Base-by-base conservation (phyloP, 108 stramenopile genomes). In the Epithemia pelagica region DNA sequence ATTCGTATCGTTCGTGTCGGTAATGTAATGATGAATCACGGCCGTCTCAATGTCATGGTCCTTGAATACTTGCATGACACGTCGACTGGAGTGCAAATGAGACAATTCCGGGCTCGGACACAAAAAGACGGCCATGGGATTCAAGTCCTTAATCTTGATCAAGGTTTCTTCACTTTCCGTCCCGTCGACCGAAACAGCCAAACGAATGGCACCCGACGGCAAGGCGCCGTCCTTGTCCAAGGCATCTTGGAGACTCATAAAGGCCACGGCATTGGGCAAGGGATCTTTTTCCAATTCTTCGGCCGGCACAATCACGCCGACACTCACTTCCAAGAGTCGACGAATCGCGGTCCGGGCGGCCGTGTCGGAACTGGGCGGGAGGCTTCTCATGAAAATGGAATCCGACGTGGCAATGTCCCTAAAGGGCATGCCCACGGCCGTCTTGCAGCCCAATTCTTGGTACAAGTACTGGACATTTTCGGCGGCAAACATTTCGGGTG, bases 361-460 rank as follows among this genome's bases (percentile, higher is more conserved):
- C 22, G 79, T 74, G 64, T 95, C 87, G 53, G 84, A 76, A 25
- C 67, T 67, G 2, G 92, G 64, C 32, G 95, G 97, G 27, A 92
- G 67, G 56, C 75, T 78, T 32, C 82, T 65, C 78, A 91, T 81
- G 59, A 91, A 90, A 33, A 97, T 72, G 37, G 87, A 87, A 75
- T 97, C 97, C 1, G 84, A 55, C 7, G 97, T 97, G 46, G 95
- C 95, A 73, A 97, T 91, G 76, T 97, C 97, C 81, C 92, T 96
- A 79, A 96, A 96, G 31, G 97, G 97, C 97, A 97, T 96, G 29
- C 95, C 95, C 51, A 96, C 92, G 23, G 95, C 95, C 24, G 87
- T 88, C 78, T 95, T 95, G 92, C 91, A 96, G 27, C 95, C 96
- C 53, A 95, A 82, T 57, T 90, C 87, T 71, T 86, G 77, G 75